phyloP scores from a whole-genome alignment of 1,284 basidiomycete genomes.

The Leucoagaricus sp. region DNA sequence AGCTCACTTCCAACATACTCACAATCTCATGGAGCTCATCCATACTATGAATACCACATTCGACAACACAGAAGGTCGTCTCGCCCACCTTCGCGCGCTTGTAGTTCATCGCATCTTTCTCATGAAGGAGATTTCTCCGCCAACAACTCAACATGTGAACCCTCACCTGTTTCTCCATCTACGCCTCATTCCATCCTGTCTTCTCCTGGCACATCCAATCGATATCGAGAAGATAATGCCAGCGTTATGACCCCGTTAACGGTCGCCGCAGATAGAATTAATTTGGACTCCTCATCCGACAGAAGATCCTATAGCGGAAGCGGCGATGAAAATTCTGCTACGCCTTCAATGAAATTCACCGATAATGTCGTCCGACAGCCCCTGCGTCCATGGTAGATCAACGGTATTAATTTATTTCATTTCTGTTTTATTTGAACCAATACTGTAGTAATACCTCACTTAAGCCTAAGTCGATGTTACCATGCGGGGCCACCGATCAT shows the following conservation, averaged over 20 bases:
- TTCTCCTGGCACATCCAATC: conserved; percentile 5
- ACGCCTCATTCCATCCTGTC: conserved; percentile 44
- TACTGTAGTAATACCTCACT: neutral
- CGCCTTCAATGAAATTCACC: conserved; percentile 5
- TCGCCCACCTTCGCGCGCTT: conserved; percentile 11
- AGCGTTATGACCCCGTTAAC: conserved; percentile 8
- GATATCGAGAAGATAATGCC: conserved; percentile 10
- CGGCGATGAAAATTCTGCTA: neutral
- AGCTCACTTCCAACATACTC: conserved; percentile 28
- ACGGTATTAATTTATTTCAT: neutral
- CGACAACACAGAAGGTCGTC: conserved; percentile 8
- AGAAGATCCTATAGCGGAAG: neutral
- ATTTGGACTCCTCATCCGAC: conserved; percentile 6
- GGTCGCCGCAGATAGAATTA: conserved; percentile 12
- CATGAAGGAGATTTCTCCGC: conserved; percentile 28
- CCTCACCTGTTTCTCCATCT: conserved; percentile 49
- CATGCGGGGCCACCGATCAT: no score
- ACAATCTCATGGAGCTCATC: conserved; percentile 8
- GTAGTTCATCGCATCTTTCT: conserved; percentile 9
- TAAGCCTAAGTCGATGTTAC: neutral
- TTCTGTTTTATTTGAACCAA: neutral
- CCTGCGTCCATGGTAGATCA: conserved; percentile 9
- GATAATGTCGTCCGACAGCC: conserved; percentile 4
- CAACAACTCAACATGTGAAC: conserved; percentile 42
- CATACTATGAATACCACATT: conserved; percentile 9